These are phyloP conservation scores for Gnomoniopsis smithogilvyi DNA, from an alignment of 2,329 filamentous ascomycete genomes.

Conservation along the genomic window DNA sequence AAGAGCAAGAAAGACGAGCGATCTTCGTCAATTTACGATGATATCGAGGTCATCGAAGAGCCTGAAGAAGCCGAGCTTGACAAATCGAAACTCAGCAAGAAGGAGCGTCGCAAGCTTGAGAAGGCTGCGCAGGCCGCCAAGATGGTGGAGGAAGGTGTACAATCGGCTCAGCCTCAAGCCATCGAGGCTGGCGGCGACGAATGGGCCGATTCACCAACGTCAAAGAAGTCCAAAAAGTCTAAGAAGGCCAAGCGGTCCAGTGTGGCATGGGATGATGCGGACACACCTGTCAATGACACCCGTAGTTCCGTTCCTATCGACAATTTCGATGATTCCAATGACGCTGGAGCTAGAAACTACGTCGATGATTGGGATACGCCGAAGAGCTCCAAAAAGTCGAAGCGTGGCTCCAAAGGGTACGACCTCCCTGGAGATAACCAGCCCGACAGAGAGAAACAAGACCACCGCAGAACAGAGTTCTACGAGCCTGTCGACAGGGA, in stretches of 20 bases:
- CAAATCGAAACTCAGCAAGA: conserved; percentile 39
- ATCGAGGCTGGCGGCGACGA: conserved; percentile 19
- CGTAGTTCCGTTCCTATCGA: conserved; percentile 28
- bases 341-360: conserved; percentile 17
- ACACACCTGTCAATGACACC: conserved; percentile 24
- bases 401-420: conserved; percentile 28
- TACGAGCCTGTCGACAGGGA: conserved; percentile 41
- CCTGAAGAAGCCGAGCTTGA: conserved; percentile 15
- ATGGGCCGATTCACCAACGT: conserved; percentile 26
- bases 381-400: conserved; percentile 30
- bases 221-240: conserved; percentile 31
- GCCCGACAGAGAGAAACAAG: conserved; percentile 32
- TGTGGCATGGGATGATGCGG: conserved; percentile 18
- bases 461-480: conserved; percentile 23
- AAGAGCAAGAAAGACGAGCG: conserved; percentile 25
- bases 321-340: conserved; percentile 26
- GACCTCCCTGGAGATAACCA: conserved; percentile 35
- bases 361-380: conserved; percentile 28
- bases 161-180: background rate
- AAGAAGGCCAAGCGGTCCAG: conserved; percentile 21
- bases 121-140: conserved; percentile 34
- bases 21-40: conserved; percentile 27
- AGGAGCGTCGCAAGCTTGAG: conserved; percentile 46
- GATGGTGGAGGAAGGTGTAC: conserved; percentile 22
- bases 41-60: conserved; percentile 21